Conservation (phyloP, 345 rosid species). For the Populus alba region DNA sequence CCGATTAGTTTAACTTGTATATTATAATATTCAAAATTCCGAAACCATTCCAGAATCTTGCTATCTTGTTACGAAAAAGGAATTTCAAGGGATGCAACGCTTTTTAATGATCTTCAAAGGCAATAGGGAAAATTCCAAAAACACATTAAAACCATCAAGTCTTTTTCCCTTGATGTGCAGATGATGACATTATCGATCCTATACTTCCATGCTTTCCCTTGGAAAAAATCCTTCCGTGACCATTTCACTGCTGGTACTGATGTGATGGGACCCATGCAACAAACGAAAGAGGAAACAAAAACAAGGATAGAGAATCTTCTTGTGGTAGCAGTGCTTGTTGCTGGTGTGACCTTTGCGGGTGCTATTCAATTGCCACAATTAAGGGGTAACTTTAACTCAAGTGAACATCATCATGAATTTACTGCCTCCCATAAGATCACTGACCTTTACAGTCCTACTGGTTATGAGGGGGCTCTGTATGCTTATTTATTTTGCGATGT, state of each 20-base stretch:
- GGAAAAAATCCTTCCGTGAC: background rate
- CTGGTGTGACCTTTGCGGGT: slow-evolving; percentile 21
- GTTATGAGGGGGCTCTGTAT: background rate
- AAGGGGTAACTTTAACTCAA: background rate
- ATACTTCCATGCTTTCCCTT: background rate
- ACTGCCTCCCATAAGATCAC: background rate
- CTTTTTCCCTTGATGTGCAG: background rate
- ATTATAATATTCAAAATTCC: too few species aligned
- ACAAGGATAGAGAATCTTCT: slow-evolving; percentile 23
- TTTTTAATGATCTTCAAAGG: too few species aligned
- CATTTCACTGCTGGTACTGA: background rate
- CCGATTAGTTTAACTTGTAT: too few species aligned
- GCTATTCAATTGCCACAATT: slow-evolving; percentile 11
- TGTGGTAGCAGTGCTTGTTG: slow-evolving; percentile 20
- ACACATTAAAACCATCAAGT: too few species aligned
- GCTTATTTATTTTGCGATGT: background rate
- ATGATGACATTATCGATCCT: background rate
- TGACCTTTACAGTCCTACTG: background rate
- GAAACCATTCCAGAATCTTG: too few species aligned
- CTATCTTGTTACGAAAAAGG: too few species aligned
- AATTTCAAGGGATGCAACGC: too few species aligned
- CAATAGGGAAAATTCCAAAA: too few species aligned
- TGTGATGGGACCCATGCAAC: too few species aligned
- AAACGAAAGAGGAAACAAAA: background rate
- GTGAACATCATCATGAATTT: background rate